Percentiles rank a stretch among this genome's conserved stretches.
These are phyloP conservation scores for Rubia yunnanensis DNA, from an alignment of 257 asterid species.

Conservation along the genomic window DNA sequence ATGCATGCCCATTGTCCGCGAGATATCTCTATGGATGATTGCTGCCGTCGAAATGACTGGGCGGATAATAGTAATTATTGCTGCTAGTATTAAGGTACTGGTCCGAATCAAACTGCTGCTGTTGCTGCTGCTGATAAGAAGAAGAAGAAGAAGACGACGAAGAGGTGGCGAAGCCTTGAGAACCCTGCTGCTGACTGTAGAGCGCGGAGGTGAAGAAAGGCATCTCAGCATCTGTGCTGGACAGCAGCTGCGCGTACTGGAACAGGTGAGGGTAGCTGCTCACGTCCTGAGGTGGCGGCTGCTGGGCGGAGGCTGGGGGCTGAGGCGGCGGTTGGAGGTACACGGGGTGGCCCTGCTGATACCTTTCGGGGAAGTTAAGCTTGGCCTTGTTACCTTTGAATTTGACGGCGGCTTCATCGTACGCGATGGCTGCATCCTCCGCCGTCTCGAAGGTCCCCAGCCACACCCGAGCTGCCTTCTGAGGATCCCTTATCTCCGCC, in stretches of 20 bases:
- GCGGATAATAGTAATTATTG: not conserved
- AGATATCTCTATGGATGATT: too few species aligned
- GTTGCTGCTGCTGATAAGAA: not conserved
- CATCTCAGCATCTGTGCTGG: slow-evolving; percentile 54
- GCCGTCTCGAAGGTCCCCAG: slow-evolving; percentile 80
- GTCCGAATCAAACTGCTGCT: not conserved
- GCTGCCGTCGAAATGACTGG: not conserved
- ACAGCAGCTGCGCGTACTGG: slow-evolving; percentile 61
- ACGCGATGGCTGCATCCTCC: slow-evolving; percentile 86
- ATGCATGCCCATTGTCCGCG: too few species aligned
- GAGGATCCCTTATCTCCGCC: slow-evolving; percentile 76
- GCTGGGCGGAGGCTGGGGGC: slow-evolving; percentile 1
- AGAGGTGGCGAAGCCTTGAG: slow-evolving; percentile 1
- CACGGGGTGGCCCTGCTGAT: slow-evolving; percentile 32
- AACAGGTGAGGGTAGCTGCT: slow-evolving; percentile 49
- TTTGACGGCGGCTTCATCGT: slow-evolving; percentile 72
- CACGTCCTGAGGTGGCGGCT: not conserved
- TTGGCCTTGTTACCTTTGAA: slow-evolving; percentile 89
- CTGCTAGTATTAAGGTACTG: not conserved
- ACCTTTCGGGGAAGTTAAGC: slow-evolving; percentile 73
- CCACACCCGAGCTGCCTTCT: slow-evolving; percentile 82
- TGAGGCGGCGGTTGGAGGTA: slow-evolving; percentile 1
- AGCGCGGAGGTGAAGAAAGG: slow-evolving; percentile 50
- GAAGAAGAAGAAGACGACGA: not conserved
- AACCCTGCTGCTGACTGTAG: slow-evolving; percentile 17